Evolutionary conservation across 1,284 basidiomycete species (phyloP).

Genomic region (Earliella scabrosa): DNA sequence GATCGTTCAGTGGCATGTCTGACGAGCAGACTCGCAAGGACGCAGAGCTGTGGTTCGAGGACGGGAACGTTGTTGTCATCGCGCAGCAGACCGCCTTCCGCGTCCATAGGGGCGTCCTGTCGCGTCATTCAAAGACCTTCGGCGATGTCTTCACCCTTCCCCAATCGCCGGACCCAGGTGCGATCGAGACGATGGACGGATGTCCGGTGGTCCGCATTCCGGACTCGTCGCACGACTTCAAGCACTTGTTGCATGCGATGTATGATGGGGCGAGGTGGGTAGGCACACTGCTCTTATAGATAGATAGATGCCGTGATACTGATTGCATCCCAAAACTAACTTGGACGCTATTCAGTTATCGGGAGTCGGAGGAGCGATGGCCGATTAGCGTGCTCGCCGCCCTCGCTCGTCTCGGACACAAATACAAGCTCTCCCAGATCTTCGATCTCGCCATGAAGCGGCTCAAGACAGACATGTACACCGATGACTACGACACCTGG

Average conservation of each 20-base stretch:
- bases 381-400: not conserved
- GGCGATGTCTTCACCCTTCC: constrained; percentile 8
- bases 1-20: no score
- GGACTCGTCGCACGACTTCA: constrained; percentile 12
- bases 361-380: no score
- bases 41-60: constrained; percentile 7
- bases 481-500: not conserved
- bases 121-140: constrained; percentile 9
- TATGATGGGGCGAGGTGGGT: constrained; percentile 4
- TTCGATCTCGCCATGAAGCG: not conserved
- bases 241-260: constrained; percentile 6
- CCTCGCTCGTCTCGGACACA: constrained; percentile 13
- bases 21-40: no score
- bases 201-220: constrained; percentile 6
- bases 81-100: constrained; percentile 4
- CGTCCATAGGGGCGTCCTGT: constrained; percentile 2
- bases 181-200: not conserved
- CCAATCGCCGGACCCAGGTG: not conserved
- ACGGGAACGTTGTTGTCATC: constrained; percentile 10
- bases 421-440: constrained; percentile 8
- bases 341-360: not conserved
- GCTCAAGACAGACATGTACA: not conserved
- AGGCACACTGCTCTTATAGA: not conserved
- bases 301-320: no score
- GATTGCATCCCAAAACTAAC: no score